A percentile compares a stretch with the other conserved stretches of the same genome.
These are phyloP conservation scores for Cystofilobasidium bisporidii DNA, from an alignment of 768 basidiomycete genomes.

Conservation along the genomic window DNA sequence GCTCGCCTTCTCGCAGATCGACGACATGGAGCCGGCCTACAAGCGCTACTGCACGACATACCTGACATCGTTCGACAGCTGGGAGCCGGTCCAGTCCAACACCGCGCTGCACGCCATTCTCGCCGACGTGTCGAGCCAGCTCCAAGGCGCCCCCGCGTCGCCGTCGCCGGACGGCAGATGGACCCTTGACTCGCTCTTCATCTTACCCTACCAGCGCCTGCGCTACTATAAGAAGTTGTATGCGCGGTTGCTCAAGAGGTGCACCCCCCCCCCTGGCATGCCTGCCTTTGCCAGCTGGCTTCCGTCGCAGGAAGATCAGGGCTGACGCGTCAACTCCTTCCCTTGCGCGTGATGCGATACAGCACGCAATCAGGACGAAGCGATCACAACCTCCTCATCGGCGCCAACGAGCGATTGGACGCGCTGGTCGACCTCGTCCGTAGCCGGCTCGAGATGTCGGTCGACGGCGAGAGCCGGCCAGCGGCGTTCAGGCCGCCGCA, in stretches of 20 bases:
- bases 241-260: constrained; percentile 62
- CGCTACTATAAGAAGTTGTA: constrained; percentile 91
- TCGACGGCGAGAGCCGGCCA: constrained; percentile 39
- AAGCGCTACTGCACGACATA: constrained; percentile 66
- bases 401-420: constrained; percentile 73
- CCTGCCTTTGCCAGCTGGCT: too few species aligned
- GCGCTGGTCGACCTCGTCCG: constrained; percentile 60
- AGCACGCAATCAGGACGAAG: constrained; percentile 59
- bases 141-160: constrained; percentile 37
- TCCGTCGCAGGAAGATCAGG: too few species aligned
- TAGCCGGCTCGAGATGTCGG: constrained; percentile 49
- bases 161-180: constrained; percentile 44
- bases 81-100: constrained; percentile 71
- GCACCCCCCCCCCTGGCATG: background rate
- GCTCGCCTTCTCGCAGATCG: constrained; percentile 54
- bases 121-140: constrained; percentile 52
- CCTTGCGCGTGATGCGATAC: background rate
- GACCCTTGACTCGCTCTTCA: constrained; percentile 80
- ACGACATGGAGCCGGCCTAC: constrained; percentile 82
- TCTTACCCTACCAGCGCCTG: constrained; percentile 70
- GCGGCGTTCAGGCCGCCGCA: background rate
- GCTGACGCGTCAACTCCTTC: too few species aligned
- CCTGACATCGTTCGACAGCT: constrained; percentile 67
- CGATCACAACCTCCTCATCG: constrained; percentile 70
- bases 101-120: constrained; percentile 59